Base-by-base conservation (phyloP, 257 asterid genomes). In the Fraxinus anomala region DNA sequence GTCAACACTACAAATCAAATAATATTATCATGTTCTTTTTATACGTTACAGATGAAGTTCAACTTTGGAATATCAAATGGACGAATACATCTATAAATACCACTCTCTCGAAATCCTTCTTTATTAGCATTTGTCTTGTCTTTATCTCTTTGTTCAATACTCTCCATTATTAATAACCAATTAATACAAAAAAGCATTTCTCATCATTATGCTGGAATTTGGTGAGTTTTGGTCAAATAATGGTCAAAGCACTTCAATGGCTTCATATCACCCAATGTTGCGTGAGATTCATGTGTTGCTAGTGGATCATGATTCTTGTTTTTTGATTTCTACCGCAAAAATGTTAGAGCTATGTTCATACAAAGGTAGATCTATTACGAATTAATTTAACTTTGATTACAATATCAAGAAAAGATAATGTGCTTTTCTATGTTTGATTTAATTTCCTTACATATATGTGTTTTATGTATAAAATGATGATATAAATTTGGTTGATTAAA, bases 201-300 rank as follows among this genome's bases (percentile, higher is more conserved):
- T 40, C 49, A 40, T 40, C 3, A 34, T 34, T 10, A 49, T 28
- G 26, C 59, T 5, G 14, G 73, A 70, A 28, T 70, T 70, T 6
- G 73, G 54, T 2, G 79, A 54, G 74, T 80, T 65, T 44, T 17
- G 24, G 51, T 70, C 75, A 70, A 9, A 66, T 26, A 84, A 80
- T 34, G 79, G 56, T 4, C 30, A 39, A 72, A 80, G 23, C 26
- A 69, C 40, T 71, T 13, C 82, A 28, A 78, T 79, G 79, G 69
- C 42, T n/a, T 81, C 88, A 7, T 80, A 79, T 26, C 77, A 78
- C 1, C 5, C 73, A 0, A 77, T 76, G 23, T 79, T 84, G 87
- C 69, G 68, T 21, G 87, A 87, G 68, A 68, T 84, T 70, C 90
- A 87, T 76, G 83, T 87, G 61, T 44, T 87, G 75, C 78, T 80